Percentiles rank a stretch among this genome's conserved stretches.
These are phyloP conservation scores for Helicocarpus griseus DNA, from an alignment of 2,329 filamentous ascomycete genomes.

Conservation along the genomic window DNA sequence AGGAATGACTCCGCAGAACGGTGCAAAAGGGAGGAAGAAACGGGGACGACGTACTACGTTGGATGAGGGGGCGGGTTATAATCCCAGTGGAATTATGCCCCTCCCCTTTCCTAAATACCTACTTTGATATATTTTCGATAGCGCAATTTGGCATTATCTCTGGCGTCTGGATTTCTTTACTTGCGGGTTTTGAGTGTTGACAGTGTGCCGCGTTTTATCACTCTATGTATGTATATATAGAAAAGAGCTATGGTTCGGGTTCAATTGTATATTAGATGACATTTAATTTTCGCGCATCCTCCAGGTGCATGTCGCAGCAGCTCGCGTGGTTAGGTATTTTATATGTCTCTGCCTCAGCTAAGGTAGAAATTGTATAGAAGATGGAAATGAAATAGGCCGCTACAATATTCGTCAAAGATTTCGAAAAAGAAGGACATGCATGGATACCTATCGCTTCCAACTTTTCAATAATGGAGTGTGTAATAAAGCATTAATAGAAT, in stretches of 20 bases:
- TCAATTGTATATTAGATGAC: not conserved
- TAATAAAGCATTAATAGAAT: not conserved
- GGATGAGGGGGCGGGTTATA: too few relatives aligned
- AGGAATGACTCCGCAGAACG: not conserved
- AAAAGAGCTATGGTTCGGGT: not conserved
- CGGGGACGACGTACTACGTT: not conserved
- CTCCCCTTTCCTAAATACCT: not conserved
- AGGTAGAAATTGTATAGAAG: too few relatives aligned
- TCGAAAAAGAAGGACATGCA: too few relatives aligned
- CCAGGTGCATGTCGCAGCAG: too few relatives aligned
- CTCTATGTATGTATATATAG: not conserved
- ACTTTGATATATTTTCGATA: not conserved
- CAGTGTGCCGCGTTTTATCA: not conserved
- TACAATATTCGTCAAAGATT: too few relatives aligned
- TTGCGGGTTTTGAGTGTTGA: not conserved
- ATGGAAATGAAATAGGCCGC: too few relatives aligned
- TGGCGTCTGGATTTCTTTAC: not conserved
- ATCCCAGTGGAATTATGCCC: too few relatives aligned
- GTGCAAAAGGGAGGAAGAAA: not conserved
- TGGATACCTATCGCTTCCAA: not conserved
- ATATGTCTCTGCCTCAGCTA: too few relatives aligned
- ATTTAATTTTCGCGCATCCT: too few relatives aligned
- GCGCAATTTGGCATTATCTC: not conserved
- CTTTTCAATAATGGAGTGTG: not conserved
- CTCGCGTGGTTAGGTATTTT: too few relatives aligned